Percentiles rank a stretch among this genome's conserved stretches.
Evolutionary conservation across 768 basidiomycete genomes (phyloP).

Genomic region (Agrocybe pediades): DNA sequence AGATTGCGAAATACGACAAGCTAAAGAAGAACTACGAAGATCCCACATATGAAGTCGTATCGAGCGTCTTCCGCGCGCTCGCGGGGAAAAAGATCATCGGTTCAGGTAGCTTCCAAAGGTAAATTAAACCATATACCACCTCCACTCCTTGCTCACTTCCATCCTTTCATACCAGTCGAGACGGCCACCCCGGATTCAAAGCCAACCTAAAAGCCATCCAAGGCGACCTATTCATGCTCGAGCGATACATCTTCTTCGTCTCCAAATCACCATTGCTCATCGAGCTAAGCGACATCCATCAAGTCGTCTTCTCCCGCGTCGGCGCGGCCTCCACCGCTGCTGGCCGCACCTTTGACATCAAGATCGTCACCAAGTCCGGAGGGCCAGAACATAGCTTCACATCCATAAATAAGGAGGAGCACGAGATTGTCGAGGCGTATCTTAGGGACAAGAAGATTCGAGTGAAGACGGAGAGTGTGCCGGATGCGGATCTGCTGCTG

Average conservation of each 20-base stretch:
- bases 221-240: slow-evolving; percentile 97
- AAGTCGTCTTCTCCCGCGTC: slow-evolving; percentile 91
- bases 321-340: slow-evolving; percentile 83
- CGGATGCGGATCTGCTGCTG: slow-evolving; percentile 80
- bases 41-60: slow-evolving; percentile 94
- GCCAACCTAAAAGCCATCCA: slow-evolving; percentile 96
- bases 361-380: slow-evolving; percentile 82
- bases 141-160: background rate
- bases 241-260: slow-evolving; percentile 97
- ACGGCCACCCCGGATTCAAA: slow-evolving; percentile 94
- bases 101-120: slow-evolving; percentile 86
- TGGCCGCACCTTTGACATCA: slow-evolving; percentile 92
- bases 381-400: slow-evolving; percentile 84
- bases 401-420: slow-evolving; percentile 95
- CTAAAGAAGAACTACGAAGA: slow-evolving; percentile 94
- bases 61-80: slow-evolving; percentile 88
- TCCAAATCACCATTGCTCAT: slow-evolving; percentile 92
- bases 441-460: slow-evolving; percentile 89
- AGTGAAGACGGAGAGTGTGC: slow-evolving; percentile 94
- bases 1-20: slow-evolving; percentile 75
- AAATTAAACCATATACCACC: slow-evolving; percentile 6
- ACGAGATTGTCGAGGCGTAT: slow-evolving; percentile 82
- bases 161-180: slow-evolving; percentile 53
- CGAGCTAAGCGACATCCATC: slow-evolving; percentile 87
- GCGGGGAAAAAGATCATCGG: slow-evolving; percentile 91